Base-by-base conservation (phyloP, 805 yeast genomes). In the Zygosaccharomyces lentus region DNA sequence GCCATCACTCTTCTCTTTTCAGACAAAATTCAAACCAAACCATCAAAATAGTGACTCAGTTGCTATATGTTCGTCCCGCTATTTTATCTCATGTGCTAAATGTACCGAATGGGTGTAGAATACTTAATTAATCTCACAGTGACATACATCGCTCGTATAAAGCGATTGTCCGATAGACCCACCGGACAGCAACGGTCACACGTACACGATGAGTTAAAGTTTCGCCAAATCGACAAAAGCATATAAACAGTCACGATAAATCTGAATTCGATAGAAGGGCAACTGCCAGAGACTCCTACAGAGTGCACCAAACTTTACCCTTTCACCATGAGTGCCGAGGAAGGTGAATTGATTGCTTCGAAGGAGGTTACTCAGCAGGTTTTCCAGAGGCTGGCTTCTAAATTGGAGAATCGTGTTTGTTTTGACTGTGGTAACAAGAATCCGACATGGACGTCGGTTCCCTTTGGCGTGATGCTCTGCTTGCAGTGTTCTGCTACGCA, bases 361-460 rank as follows among this genome's bases (percentile, higher is more conserved):
- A 81, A 81, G 61, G 89, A 83, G 55, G 85, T 84, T 57, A 82
- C 83, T 43, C 75, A 75, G 38, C 74, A 74, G 41, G 77, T 87
- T 53, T 87, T 87, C 60, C 71, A 72, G 42, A 74, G 77, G 63
- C 71, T 87, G 55, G 77, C 78, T 57, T 48, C 61, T 71, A 82
- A 66, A 73, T 81, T 81, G 21, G 85, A 88, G 38, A 90, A 90
- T 72, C 83, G 83, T 59, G 79, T 75, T 31, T 93, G 99, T 69
- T 91, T 93, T 69, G 99, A 93, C 65, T 93, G 99, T 68, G 78
- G 84, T 43, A 86, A 90, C 57, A 88, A 86, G 63, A 90, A 90
- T 65, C 98, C 99, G 30, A 88, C 98, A 0, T 93, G 99, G 99
- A 87, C 99, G 3, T 91, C 98, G 10, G 89, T 91, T 45, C 96